phyloP scores from a whole-genome alignment of 805 yeast species.

The Kodamaea jinghongensis region DNA sequence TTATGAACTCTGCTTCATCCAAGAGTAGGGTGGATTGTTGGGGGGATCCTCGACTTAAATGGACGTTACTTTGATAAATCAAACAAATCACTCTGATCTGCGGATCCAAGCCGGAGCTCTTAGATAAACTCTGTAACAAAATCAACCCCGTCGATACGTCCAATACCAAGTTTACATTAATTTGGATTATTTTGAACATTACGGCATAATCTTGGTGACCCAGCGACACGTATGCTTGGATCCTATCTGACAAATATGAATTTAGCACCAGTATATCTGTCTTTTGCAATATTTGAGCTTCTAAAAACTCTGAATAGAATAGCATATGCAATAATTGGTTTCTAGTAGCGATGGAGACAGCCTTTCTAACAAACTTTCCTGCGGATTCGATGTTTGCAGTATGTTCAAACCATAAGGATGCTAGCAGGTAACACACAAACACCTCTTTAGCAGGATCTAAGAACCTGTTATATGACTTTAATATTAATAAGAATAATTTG shows the following conservation, averaged over 20 bases:
- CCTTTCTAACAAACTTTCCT: conserved; percentile 33
- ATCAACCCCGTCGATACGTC: conserved; percentile 25
- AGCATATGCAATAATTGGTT: conserved; percentile 22
- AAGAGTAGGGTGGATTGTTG: conserved; percentile 8
- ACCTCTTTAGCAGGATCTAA: conserved; percentile 34
- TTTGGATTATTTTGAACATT: conserved; percentile 31
- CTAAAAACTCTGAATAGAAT: conserved; percentile 35
- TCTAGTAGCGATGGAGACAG: conserved; percentile 28
- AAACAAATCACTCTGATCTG: conserved; percentile 12
- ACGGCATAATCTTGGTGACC: conserved; percentile 17
- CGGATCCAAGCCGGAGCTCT: conserved; percentile 8
- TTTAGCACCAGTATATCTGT: conserved; percentile 23
- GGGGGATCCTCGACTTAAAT: conserved; percentile 18
- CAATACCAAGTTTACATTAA: conserved; percentile 26
- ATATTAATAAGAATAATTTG: conserved; percentile 33
- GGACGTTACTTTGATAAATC: conserved; percentile 15
- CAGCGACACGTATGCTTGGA: conserved; percentile 15
- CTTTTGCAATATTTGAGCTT: conserved; percentile 34
- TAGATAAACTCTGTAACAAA: conserved; percentile 10
- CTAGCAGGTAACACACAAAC: conserved; percentile 32
- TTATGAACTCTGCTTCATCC: conserved; percentile 5
- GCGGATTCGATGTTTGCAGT: conserved; percentile 43
- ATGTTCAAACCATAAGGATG: conserved; percentile 38
- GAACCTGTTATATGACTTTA: conserved; percentile 20
- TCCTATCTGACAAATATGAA: conserved; percentile 28